Evolutionary conservation across 345 rosid species (phyloP), one percentile per base, ranked within the genome.

Genomic region (Syzygium oleosum): DNA sequence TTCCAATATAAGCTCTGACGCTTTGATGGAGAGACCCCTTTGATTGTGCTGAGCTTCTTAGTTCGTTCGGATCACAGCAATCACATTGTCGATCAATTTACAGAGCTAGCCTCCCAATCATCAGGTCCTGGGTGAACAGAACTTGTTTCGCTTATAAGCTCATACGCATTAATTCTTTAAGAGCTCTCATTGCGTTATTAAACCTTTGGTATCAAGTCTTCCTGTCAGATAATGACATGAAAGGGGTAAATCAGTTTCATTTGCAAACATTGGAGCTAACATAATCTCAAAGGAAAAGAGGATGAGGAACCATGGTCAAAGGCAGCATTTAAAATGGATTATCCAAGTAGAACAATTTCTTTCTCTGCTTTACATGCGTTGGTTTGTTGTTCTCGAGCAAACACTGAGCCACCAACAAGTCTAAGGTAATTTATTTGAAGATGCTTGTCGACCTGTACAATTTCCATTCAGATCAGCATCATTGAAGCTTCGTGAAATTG

Each of bases 11-110:
- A n/a, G 73, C 10, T 6, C 5, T 7, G 38, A 3, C 38, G 12
- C 38, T 14, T n/a, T 19, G 0, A 61, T n/a, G 38, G 10, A 0
- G 15, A n/a, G 73, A 2, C 21, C 19, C 17, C 73, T 63, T 63
- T n/a, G 19, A 12, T 0, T n/a, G 73, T n/a, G 38, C 73, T 29
- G 31, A 14, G 14, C 38, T n/a, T 63, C 73, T 63, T 19, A n/a
- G 21, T 1, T 63, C 38, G 4, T 63, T 63, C 0, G 0, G 38
- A 29, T 14, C 77, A 63, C 38, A 7, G 2, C 16, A 17, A 14
- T 29, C 77, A 63, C 77, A 29, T 63, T 63, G 77, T 63, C 21
- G 0, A 63, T 63, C 21, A 29, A 63, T 63, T 34, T 6, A 63
- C 38, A 2, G 0, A 63, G 77, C 77, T 29, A 63, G 19, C 77